A percentile compares a stretch with the other conserved stretches of the same genome.
These are phyloP conservation scores for Sarocladium strictum DNA, from an alignment of 2,329 filamentous ascomycete species.

Conservation along the genomic window DNA sequence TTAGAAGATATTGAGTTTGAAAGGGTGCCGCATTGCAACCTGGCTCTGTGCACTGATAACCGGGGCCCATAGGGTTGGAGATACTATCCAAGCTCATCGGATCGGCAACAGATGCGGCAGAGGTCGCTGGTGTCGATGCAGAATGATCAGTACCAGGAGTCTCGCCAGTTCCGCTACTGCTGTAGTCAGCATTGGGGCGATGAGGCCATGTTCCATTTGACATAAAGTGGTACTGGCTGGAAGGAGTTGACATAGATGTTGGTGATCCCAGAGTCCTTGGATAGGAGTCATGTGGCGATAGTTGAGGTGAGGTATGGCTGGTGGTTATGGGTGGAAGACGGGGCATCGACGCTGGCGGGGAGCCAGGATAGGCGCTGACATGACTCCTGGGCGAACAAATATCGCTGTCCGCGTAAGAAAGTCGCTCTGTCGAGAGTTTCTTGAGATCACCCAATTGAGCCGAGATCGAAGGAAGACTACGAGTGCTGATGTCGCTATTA, in stretches of 20 bases:
- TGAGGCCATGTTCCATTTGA: slow-evolving; percentile 25
- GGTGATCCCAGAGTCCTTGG: slow-evolving; percentile 42
- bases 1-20: slow-evolving; percentile 70
- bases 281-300: slow-evolving; percentile 43
- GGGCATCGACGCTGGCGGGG: slow-evolving; percentile 27
- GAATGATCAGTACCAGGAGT: slow-evolving; percentile 41
- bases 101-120: slow-evolving; percentile 36
- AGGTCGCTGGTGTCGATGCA: slow-evolving; percentile 34
- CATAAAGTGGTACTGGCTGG: slow-evolving; percentile 33
- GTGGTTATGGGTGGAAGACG: slow-evolving; percentile 25
- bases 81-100: slow-evolving; percentile 55
- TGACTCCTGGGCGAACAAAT: slow-evolving; percentile 11
- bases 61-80: slow-evolving; percentile 43
- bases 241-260: slow-evolving; percentile 28
- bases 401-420: neutral
- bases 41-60: slow-evolving; percentile 51
- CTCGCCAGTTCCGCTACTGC: slow-evolving; percentile 34
- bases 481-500: slow-evolving; percentile 27
- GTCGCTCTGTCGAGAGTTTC: neutral
- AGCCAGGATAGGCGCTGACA: slow-evolving; percentile 23
- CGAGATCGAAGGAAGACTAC: slow-evolving; percentile 31
- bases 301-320: slow-evolving; percentile 35
- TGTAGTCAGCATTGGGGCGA: slow-evolving; percentile 35
- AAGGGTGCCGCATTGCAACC: slow-evolving; percentile 70
- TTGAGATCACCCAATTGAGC: slow-evolving; percentile 9